Conservation (phyloP, 176 grass and related monocot genomes). For the Aegilops umbellulata region DNA sequence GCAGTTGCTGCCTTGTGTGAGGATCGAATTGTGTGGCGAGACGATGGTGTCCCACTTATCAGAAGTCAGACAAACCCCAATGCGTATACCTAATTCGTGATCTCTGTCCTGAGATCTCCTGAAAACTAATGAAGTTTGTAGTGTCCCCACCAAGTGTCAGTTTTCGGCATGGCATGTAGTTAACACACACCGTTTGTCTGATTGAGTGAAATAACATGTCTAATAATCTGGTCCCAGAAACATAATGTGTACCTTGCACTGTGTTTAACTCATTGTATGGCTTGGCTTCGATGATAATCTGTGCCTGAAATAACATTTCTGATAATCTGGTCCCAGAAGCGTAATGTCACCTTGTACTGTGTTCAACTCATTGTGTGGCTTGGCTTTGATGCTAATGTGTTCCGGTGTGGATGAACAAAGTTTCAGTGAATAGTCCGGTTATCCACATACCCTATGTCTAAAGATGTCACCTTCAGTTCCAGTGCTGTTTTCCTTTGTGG, state of each 20-base stretch:
- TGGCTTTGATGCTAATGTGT: background rate
- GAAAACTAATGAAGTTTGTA: background rate
- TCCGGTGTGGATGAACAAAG: background rate
- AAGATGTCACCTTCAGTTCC: background rate
- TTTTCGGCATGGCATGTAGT: conserved; percentile 21
- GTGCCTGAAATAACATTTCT: background rate
- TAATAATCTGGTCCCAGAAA: background rate
- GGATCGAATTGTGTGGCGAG: conserved; percentile 65
- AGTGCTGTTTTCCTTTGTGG: background rate
- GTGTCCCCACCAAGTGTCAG: background rate
- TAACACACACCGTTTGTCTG: background rate
- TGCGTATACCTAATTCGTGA: conserved; percentile 33
- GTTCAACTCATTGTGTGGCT: background rate
- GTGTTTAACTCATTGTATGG: background rate
- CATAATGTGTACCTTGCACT: background rate
- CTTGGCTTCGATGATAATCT: background rate
- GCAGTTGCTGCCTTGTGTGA: conserved; percentile 79
- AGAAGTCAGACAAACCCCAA: conserved; percentile 38
- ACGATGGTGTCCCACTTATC: conserved; percentile 71
- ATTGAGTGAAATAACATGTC: conserved; percentile 1
- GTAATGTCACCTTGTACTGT: no score
- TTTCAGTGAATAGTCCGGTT: conserved; percentile 31
- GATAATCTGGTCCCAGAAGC: background rate
- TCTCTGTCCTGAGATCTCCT: background rate
- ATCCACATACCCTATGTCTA: background rate